Evolutionary conservation across 108 stramenopile species (phyloP), one percentile per base, ranked within the genome.

Genomic region (Chaetoceros tenuissimus): DNA sequence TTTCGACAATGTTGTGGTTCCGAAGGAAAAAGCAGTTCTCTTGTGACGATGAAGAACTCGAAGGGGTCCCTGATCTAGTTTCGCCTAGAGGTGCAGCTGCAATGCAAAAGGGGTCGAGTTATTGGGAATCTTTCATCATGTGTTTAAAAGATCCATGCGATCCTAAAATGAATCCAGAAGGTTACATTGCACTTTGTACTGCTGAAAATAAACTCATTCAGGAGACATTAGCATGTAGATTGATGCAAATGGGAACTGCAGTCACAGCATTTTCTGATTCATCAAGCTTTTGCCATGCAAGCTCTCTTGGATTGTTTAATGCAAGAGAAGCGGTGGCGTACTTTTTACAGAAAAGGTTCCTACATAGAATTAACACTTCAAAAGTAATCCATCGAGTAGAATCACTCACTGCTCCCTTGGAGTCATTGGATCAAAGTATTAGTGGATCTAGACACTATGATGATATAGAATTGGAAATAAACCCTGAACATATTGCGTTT

Each of bases 171-270:
- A 79, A 78, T 68, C 82, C 75, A 17, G 55, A 66, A 28, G 92
- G 92, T n/a, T 69, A 77, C 56, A 82, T 94, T 43, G 71, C 82
- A 2, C 51, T 94, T 13, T 89, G 86, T 53, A 58, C 87, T 40
- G 80, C 86, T 0, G 92, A 94, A 63, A 94, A 94, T 63, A 87
- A 88, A 58, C 74, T 94, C 8, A 59, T 71, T 1, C 75, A 75
- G 3, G 91, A 92, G 48, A 26, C 84, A 1, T 31, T 92, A 22
- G 79, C 82, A 24, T 74, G 69, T 40, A 74, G 87, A 10, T 60
- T 92, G 18, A 71, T 79, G 68, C 77, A 80, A 30, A 28, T 71
- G 1, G 71, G 76, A 43, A 85, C 87, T 1, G 71, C 87, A 27
- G 69, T 68, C 13, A 56, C 84, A 1, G 80, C 85, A 7, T 92